These are phyloP conservation scores for Collybia sordida DNA, from an alignment of 768 basidiomycete species.

Conservation along the genomic window DNA sequence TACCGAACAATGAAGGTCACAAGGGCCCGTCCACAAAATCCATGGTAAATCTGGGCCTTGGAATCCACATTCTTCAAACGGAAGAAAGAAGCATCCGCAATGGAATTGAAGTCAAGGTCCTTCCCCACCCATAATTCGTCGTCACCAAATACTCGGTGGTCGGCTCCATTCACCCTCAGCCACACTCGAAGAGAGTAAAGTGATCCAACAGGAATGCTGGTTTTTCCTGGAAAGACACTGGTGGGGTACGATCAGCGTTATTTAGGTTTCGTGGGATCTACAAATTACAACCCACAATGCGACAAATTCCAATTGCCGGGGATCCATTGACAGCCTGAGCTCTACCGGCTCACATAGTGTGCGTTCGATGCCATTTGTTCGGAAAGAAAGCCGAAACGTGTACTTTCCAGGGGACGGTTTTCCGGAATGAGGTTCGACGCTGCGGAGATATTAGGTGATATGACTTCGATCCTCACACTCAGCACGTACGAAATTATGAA, in stretches of 20 bases:
- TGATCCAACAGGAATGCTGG: conserved; percentile 50
- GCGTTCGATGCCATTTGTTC: conserved; percentile 55
- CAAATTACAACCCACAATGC: conserved; percentile 50
- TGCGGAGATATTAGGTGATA: conserved; percentile 16
- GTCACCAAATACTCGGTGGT: conserved; percentile 64
- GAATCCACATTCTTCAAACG: conserved; percentile 40
- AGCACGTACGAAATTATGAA: conserved; percentile 52
- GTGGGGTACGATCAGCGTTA: conserved; percentile 2
- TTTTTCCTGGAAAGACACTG: conserved; percentile 62
- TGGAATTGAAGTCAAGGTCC: conserved; percentile 62
- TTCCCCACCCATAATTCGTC: conserved; percentile 67
- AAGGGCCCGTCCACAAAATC: conserved; percentile 52
- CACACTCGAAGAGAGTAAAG: conserved; percentile 63
- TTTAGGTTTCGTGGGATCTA: not conserved
- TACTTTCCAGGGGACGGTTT: conserved; percentile 45
- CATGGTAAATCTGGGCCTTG: conserved; percentile 53
- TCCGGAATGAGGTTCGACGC: conserved; percentile 45
- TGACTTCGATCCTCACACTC: not conserved
- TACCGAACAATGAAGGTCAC: conserved; percentile 59
- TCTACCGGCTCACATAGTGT: conserved; percentile 46
- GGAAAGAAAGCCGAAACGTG: conserved; percentile 53
- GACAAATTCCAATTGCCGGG: conserved; percentile 53
- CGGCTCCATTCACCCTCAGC: conserved; percentile 55
- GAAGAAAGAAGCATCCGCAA: conserved; percentile 58
- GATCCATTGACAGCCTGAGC: conserved; percentile 50